These are phyloP conservation scores for Elsinoe batatas DNA, from an alignment of 2,329 filamentous ascomycete genomes.

Conservation along the genomic window DNA sequence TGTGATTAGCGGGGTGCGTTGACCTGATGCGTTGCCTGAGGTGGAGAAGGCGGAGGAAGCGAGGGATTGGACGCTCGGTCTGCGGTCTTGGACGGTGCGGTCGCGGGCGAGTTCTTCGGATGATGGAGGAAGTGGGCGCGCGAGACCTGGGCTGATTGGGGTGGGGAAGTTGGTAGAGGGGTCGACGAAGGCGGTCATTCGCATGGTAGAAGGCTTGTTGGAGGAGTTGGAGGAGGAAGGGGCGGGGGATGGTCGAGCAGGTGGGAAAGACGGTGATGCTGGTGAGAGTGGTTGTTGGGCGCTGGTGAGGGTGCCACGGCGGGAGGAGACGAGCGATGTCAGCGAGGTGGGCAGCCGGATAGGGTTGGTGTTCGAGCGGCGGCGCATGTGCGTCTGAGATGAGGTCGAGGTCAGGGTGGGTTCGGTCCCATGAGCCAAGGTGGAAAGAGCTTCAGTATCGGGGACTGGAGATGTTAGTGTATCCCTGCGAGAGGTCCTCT, in stretches of 20 bases:
- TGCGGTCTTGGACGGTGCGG: constrained; percentile 1
- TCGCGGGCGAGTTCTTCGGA: background rate
- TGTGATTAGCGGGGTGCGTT: constrained; percentile 2
- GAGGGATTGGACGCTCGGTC: constrained; percentile 5
- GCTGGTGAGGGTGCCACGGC: constrained; percentile 23
- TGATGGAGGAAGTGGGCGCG: background rate
- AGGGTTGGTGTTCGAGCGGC: constrained; percentile 62
- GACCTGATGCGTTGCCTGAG: background rate
- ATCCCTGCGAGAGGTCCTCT: background rate
- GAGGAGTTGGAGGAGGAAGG: background rate
- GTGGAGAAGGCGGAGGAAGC: background rate
- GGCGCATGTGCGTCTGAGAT: constrained; percentile 26
- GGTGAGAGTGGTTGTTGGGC: constrained; percentile 9
- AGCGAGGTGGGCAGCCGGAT: constrained; percentile 63
- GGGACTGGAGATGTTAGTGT: background rate
- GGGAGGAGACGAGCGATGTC: constrained; percentile 23
- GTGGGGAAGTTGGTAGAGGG: background rate
- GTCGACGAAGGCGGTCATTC: constrained; percentile 12
- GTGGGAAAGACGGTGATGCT: background rate
- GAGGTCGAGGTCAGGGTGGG: constrained; percentile 14
- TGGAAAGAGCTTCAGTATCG: background rate
- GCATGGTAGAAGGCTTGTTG: constrained; percentile 2
- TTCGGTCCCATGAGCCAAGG: background rate
- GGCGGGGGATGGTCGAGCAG: background rate
- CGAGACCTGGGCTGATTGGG: background rate